phyloP scores from a whole-genome alignment of 345 rosid genomes.

The Gossypium thurberi region DNA sequence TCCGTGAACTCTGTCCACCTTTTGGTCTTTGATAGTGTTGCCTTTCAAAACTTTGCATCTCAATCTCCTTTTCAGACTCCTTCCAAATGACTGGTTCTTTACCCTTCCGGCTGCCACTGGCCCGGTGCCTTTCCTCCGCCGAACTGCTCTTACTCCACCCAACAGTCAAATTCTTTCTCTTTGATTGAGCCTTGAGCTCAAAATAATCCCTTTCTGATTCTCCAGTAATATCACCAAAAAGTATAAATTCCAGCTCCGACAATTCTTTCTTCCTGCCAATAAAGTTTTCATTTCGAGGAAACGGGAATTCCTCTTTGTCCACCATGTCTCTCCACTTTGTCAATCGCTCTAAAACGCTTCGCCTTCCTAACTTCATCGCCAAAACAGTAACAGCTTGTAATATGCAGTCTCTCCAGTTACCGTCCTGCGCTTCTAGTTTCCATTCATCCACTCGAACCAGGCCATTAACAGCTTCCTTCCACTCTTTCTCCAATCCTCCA shows the following conservation, averaged over 20 bases:
- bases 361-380: slow-evolving; percentile 76
- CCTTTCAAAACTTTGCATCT: slow-evolving; percentile 59
- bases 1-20: slow-evolving; percentile 42
- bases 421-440: slow-evolving; percentile 88
- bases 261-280: slow-evolving; percentile 88
- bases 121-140: slow-evolving; percentile 39
- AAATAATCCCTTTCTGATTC: slow-evolving; percentile 76
- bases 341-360: slow-evolving; percentile 78
- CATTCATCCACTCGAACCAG: slow-evolving; percentile 70
- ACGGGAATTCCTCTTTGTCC: slow-evolving; percentile 83
- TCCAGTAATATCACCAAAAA: slow-evolving; percentile 76
- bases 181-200: slow-evolving; percentile 70
- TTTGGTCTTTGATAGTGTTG: slow-evolving; percentile 29
- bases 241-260: slow-evolving; percentile 77
- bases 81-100: slow-evolving; percentile 91
- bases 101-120: slow-evolving; percentile 49
- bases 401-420: slow-evolving; percentile 90
- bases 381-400: slow-evolving; percentile 60
- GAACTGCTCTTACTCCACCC: slow-evolving; percentile 63
- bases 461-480: slow-evolving; percentile 82
- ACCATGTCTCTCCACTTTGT: slow-evolving; percentile 80
- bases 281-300: slow-evolving; percentile 71
- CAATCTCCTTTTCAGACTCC: slow-evolving; percentile 93
- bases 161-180: slow-evolving; percentile 58
- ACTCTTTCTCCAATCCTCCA: slow-evolving; percentile 85